Percentiles rank a stretch among this genome's conserved stretches.
Conservation (phyloP, 306 rosid species). For the Hippophae tibetana region DNA sequence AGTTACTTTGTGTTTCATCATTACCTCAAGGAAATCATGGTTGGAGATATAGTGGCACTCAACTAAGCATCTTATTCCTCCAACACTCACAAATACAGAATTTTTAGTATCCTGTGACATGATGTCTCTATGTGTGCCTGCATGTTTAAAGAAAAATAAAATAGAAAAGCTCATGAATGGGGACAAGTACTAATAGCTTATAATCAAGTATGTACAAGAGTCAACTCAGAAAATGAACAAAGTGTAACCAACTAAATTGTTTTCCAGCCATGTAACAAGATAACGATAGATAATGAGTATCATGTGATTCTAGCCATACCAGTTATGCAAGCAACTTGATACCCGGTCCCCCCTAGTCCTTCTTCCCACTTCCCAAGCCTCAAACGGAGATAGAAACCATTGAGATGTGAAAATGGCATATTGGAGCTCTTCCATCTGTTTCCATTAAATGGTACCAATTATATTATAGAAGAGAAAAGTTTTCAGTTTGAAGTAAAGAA, state of each 20-base stretch:
- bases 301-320: conserved; percentile 38
- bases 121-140: conserved; percentile 40
- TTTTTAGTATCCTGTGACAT: conserved; percentile 26
- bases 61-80: conserved; percentile 53
- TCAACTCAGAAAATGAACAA: not conserved
- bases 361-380: conserved; percentile 89
- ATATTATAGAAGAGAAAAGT: not conserved
- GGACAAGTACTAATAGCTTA: not conserved
- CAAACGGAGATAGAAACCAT: conserved; percentile 79
- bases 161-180: not conserved
- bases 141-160: conserved; percentile 11
- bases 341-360: conserved; percentile 71
- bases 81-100: conserved; percentile 48
- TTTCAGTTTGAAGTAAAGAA: not conserved
- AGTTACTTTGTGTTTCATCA: not conserved
- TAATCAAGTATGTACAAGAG: not conserved
- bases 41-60: conserved; percentile 66
- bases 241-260: not conserved
- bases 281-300: conserved; percentile 6
- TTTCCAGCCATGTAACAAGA: not conserved
- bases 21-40: conserved; percentile 88
- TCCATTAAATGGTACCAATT: conserved; percentile 1
- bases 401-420: conserved; percentile 40
- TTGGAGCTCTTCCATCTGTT: conserved; percentile 61
- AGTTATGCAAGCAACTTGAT: conserved; percentile 69